Percentiles rank a stretch among this genome's conserved stretches.
Evolutionary conservation across 1,284 basidiomycete genomes (phyloP).

Genomic region (Ustilago lituana): DNA sequence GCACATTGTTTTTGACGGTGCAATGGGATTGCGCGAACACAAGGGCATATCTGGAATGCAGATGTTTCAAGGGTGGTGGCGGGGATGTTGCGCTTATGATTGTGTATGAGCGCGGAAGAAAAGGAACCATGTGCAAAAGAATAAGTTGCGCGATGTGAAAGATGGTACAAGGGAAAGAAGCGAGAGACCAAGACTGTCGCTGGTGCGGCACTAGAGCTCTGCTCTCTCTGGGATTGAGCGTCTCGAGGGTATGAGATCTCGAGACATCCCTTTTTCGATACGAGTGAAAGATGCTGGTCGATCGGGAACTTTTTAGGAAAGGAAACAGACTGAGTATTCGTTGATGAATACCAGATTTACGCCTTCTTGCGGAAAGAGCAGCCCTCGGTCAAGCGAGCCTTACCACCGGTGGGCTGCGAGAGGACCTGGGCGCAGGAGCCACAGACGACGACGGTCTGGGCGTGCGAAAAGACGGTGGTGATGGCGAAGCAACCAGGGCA

Average conservation of each 20-base stretch:
- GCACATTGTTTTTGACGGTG: too few species aligned
- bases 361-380: conserved; percentile 65
- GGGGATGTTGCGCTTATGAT: too few species aligned
- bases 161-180: conserved; percentile 30
- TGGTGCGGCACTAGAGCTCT: too few species aligned
- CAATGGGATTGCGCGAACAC: too few species aligned
- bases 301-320: conserved; percentile 4
- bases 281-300: conserved; percentile 13
- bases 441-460: conserved; percentile 91
- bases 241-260: background rate
- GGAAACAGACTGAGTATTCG: background rate
- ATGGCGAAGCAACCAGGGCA: conserved; percentile 96
- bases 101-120: too few species aligned
- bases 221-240: conserved; percentile 6
- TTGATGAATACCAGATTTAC: conserved; percentile 32
- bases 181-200: too few species aligned
- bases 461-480: conserved; percentile 94
- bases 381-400: conserved; percentile 94
- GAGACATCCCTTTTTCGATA: conserved; percentile 14
- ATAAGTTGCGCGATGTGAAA: conserved; percentile 3
- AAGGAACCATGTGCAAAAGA: background rate
- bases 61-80: too few species aligned
- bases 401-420: conserved; percentile 98
- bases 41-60: too few species aligned
- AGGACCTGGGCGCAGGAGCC: conserved; percentile 92